Evolutionary conservation across 2,329 filamentous ascomycete species (phyloP).

Genomic region (Calonectria naviculata): DNA sequence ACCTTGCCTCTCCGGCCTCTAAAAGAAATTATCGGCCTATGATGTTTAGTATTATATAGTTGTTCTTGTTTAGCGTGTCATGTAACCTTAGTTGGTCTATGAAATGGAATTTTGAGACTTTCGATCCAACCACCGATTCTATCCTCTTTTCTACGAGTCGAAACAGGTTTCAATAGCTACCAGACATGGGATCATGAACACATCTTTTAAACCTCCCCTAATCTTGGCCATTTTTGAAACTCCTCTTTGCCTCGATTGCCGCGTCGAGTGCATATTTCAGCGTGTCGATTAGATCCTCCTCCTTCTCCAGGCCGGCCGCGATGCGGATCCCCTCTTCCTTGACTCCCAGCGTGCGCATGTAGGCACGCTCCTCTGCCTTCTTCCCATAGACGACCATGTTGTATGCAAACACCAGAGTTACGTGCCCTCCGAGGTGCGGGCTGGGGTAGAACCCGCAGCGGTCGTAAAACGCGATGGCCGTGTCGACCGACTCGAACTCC

Average conservation of each 20-base stretch:
- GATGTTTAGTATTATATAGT: too few species aligned
- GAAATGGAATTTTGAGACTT: too few species aligned
- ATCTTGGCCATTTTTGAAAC: neutral
- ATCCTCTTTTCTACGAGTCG: too few species aligned
- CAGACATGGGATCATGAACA: neutral
- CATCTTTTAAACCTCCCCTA: neutral
- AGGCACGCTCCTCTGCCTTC: slow-evolving; percentile 48
- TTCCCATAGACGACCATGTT: slow-evolving; percentile 56
- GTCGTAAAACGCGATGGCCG: slow-evolving; percentile 61
- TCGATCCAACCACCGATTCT: too few species aligned
- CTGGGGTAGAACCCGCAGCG: slow-evolving; percentile 59
- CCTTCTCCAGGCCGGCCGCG: slow-evolving; percentile 59
- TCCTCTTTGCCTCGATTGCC: slow-evolving; percentile 31
- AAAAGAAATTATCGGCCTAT: too few species aligned
- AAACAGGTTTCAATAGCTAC: neutral
- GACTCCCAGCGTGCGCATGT: slow-evolving; percentile 52
- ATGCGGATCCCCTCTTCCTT: slow-evolving; percentile 56
- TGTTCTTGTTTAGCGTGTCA: too few species aligned
- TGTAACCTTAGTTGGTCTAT: too few species aligned
- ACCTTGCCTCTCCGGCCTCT: too few species aligned
- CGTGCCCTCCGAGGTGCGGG: slow-evolving; percentile 65
- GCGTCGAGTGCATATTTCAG: slow-evolving; percentile 46
- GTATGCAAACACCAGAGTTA: slow-evolving; percentile 61
- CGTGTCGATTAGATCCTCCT: slow-evolving; percentile 54
- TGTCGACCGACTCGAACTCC: slow-evolving; percentile 56